Base-by-base conservation (phyloP, 257 asterid genomes). In the Solanum pinnatisectum region DNA sequence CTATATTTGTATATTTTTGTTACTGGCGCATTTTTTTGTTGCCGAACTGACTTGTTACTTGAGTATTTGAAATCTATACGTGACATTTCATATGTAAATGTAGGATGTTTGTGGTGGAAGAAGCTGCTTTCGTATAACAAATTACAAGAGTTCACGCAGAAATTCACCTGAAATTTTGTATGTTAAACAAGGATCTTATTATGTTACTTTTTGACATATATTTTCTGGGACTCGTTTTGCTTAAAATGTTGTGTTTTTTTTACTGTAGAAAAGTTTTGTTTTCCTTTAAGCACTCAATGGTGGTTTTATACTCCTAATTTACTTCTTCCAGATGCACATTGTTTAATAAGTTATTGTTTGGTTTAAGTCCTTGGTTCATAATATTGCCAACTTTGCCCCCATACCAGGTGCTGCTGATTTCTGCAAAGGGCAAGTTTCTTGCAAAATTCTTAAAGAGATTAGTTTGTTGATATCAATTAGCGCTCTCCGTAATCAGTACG, bases 81-180 rank as follows among this genome's bases (percentile, higher is more conserved):
- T 84, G 79, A 83, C 82, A 63, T 35, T 82, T 91, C 86, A 52
- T 88, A 86, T 88, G 37, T 30, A 78, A 89, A 67, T 22, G 79
- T 89, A 97, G 99, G 98, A 95, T 90, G 90, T 6, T 77, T 96
- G 98, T 59, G 96, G 95, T 87, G 98, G 98, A 88, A 87, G 70
- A 59, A 92, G 96, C 94, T 94, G 99, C 96, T 97, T 97, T 89
- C 91, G 90, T 63, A 90, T 97, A 88, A 91, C 91, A 95, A 95
- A 94, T 93, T 90, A 86, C 96, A 88, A 90, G 90, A 87, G 87
- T 73, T 91, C 95, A 46, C 92, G 90, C 88, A 87, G 88, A 91
- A 92, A 84, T 88, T 89, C 95, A 33, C 92, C 98, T 84, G 95
- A 95, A 92, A 97, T 97, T 94, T 88, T 94, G 99, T 97, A 92